Evolutionary conservation across 208 protist genomes (phyloP).

Genomic region (Leishmania gerbilli): DNA sequence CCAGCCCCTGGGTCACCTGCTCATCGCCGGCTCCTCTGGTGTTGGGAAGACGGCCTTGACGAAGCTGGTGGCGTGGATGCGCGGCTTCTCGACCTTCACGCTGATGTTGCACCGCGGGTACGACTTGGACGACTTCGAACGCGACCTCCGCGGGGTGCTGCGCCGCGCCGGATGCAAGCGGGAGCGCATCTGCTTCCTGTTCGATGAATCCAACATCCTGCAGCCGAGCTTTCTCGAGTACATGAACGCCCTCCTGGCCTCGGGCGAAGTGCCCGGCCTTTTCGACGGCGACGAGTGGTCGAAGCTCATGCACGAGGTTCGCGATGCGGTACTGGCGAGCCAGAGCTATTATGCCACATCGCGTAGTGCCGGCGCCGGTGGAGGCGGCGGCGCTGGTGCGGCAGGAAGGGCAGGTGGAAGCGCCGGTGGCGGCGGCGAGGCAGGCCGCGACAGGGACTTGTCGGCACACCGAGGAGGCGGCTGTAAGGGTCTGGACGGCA

Average conservation of each 20-base stretch:
- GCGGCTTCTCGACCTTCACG: conserved; percentile 95
- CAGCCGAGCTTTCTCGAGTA: conserved; percentile 99
- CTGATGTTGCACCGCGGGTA: conserved; percentile 98
- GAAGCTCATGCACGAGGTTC: conserved; percentile 93
- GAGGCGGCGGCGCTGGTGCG: not conserved
- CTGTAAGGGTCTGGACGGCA: not conserved
- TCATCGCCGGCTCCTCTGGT: conserved; percentile 97
- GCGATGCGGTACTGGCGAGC: conserved; percentile 49
- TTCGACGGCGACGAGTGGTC: conserved; percentile 98
- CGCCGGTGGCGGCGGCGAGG: not conserved
- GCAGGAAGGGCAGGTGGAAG: not conserved
- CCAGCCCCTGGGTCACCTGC: conserved; percentile 97
- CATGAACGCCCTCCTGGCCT: conserved; percentile 99
- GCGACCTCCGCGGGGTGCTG: conserved; percentile 97
- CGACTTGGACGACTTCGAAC: conserved; percentile 97
- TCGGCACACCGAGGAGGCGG: not conserved
- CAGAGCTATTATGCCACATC: conserved; percentile 30
- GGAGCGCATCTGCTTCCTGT: conserved; percentile 99
- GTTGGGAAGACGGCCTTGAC: conserved; percentile 99
- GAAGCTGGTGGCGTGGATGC: conserved; percentile 98
- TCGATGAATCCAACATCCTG: conserved; percentile 99
- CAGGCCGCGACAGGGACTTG: not conserved
- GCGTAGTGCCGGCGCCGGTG: conserved; percentile 9
- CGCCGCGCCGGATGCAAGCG: conserved; percentile 95
- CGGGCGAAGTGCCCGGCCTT: conserved; percentile 97